Evolutionary conservation across 306 rosid genomes (phyloP).

Genomic region (Malus domestica): ASM211411v1 NC_041792.1:29035407-29035906

Average conservation of each 20-base stretch:
- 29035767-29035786: constrained; percentile 50
- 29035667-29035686: constrained; percentile 87
- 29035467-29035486: neutral
- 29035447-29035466: neutral
- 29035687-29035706: constrained; percentile 70
- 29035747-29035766: constrained; percentile 43
- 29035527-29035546: neutral
- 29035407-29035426: neutral
- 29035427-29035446: neutral
- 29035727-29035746: constrained; percentile 50
- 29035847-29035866: constrained; percentile 43
- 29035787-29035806: constrained; percentile 48
- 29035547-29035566: constrained; percentile 63
- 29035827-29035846: constrained; percentile 62
- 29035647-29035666: constrained; percentile 43
- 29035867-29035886: constrained; percentile 36
- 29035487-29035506: no score
- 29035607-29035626: constrained; percentile 46
- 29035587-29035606: constrained; percentile 34
- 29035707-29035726: constrained; percentile 36
- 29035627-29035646: constrained; percentile 51
- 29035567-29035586: constrained; percentile 55
- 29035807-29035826: constrained; percentile 72
- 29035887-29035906: constrained; percentile 29
- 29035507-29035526: no score